phyloP scores from a whole-genome alignment of 2,329 filamentous ascomycete genomes.

The Fusarium liriodendri region DNA sequence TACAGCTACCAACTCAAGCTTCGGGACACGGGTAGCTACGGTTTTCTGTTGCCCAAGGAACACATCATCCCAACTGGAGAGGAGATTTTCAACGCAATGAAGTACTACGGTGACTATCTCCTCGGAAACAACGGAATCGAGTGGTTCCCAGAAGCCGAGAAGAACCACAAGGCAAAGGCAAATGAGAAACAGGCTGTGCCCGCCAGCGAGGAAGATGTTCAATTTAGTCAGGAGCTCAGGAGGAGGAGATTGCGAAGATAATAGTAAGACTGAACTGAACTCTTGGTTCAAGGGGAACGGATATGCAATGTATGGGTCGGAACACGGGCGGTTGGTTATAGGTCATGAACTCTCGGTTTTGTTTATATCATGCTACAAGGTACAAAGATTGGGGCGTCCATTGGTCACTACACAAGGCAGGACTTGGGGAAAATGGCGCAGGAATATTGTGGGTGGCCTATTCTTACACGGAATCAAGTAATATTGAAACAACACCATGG shows the following conservation, averaged over 20 bases:
- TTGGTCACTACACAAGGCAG: slow-evolving; percentile 26
- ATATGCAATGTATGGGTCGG: slow-evolving; percentile 13
- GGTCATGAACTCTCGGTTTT: slow-evolving; percentile 26
- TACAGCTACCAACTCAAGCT: slow-evolving; percentile 96
- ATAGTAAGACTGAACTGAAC: not conserved
- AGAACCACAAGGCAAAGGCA: slow-evolving; percentile 33
- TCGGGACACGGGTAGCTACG: slow-evolving; percentile 92
- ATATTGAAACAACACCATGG: slow-evolving; percentile 5
- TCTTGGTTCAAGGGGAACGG: not conserved
- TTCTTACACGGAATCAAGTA: slow-evolving; percentile 18
- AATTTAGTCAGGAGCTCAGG: slow-evolving; percentile 45
- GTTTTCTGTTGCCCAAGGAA: slow-evolving; percentile 87
- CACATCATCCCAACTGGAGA: slow-evolving; percentile 91
- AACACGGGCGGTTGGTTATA: slow-evolving; percentile 17
- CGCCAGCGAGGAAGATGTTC: slow-evolving; percentile 22
- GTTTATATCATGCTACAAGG: slow-evolving; percentile 12
- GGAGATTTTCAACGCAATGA: slow-evolving; percentile 84
- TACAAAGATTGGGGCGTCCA: slow-evolving; percentile 28
- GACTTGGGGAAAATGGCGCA: slow-evolving; percentile 21
- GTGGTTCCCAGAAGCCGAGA: slow-evolving; percentile 44
- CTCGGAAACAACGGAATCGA: slow-evolving; percentile 77
- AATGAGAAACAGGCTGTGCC: slow-evolving; percentile 4
- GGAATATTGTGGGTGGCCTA: slow-evolving; percentile 16
- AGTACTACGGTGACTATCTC: slow-evolving; percentile 86
- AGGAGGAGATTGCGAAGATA: slow-evolving; percentile 44